Evolutionary conservation across 192 early-diverging fungal species (phyloP), one percentile per base, ranked within the genome.

Genomic region (Geranomyces variabilis): DNA sequence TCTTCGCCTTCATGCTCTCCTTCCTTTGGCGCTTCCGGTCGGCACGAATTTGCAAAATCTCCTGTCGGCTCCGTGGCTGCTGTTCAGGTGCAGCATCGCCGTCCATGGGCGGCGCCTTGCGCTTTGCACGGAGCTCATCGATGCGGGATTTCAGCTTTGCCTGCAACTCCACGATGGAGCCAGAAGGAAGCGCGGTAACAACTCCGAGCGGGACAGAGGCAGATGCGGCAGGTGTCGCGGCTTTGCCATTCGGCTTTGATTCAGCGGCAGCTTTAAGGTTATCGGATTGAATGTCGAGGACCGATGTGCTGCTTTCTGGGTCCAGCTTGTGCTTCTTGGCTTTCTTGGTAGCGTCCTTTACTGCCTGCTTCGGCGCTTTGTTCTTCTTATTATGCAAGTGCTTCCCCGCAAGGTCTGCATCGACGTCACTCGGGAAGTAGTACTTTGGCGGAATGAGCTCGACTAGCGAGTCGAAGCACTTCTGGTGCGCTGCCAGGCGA

Each of bases 251-350:
- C 4, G 17, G 7, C 69, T 21, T 75, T 76, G 1, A 66, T 46
- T 80, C 70, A 43, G 76, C 77, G 19, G 62, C 61, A 29, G 73
- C 77, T 51, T 82, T 79, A 17, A 82, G 77, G 63, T 83, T 83
- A 53, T 87, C 86, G 36, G 76, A 71, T 51, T 92, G 91, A 44
- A 93, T 79, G 43, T 91, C 90, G 47, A 78, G 78, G 14, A 92
- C 84, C 6, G 88, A 86, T 76, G 89, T 92, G 72, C 77, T 73
- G 80, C 90, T 92, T 58, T 90, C 88, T 17, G 93, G 93, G 77
- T 95, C 93, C 57, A 91, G 88, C 87, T 96, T 94, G 71, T 83
- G 83, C 77, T 89, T 90, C 66, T 93, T 94, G n/a, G 90, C 90
- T 64, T 87, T 88, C 75, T 90, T 92, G 63, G 88, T 86, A 30